Base-by-base conservation (phyloP, 2,329 filamentous ascomycete species). In the Alternaria sp. region DNA sequence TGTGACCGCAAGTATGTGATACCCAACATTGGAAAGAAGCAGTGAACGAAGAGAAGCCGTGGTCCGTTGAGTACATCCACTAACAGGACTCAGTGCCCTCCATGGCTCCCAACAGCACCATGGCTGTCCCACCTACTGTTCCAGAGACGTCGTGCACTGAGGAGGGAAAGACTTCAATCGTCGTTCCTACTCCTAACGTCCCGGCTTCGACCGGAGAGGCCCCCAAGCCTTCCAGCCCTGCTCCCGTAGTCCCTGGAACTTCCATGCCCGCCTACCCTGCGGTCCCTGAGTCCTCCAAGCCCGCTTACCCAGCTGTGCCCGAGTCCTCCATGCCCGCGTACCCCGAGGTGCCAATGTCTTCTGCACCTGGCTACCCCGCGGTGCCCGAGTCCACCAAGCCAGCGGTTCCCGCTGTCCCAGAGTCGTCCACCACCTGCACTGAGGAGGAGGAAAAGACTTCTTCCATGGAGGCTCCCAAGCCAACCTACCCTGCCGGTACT, bases 121-220 rank as follows among this genome's bases (percentile, higher is more conserved):
- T 66, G 48, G 65, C 69, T 28, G 54, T 54, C 18, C 70, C 71
- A 16, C 60, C 72, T 30, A 69, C 72, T 16, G 80, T 81, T 42
- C 87, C 90, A 32, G 91, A 91, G 79, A 86, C 85, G 64, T 84
- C 88, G 89, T 68, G 89, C 90, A 61, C 90, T 86, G 68, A 94
- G 90, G 64, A 75, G 91, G 66, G 89, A 87, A 62, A 87, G 64
- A 84, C 86, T 60, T 79, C 83, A 14, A 12, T 36, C 32, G 12
- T 36, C 51, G 82, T 92, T 51, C 68, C 70, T 61, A 65, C 68
- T 5, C 71, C 69, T 24, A 36, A 53, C 49, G 62, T 65, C 22
- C 52, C 64, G 28, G 63, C 66, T 46, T 63, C 65, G 41, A 63
- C 63, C 49, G 30, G 49, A 22, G 62, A 57, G 54, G 51, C 57